Conservation (phyloP, 1,284 basidiomycete genomes). For the Leccinum discolor region DNA sequence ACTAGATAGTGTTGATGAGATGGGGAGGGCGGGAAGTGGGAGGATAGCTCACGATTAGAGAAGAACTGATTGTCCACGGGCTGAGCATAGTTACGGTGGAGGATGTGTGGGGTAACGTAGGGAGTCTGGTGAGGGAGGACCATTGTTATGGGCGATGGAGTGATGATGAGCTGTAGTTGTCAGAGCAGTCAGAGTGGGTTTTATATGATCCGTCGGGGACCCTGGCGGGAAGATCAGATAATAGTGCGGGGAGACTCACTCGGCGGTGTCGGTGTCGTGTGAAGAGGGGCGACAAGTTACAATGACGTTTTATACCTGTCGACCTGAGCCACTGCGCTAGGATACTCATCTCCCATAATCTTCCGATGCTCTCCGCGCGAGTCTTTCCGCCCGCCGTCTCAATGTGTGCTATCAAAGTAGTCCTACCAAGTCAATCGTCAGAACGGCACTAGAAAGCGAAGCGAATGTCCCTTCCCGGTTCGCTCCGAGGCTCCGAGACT, state of each 20-base stretch:
- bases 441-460: neutral
- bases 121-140: slow-evolving; percentile 67
- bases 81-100: slow-evolving; percentile 81
- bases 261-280: slow-evolving; percentile 4
- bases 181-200: slow-evolving; percentile 8
- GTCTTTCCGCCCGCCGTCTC: slow-evolving; percentile 22
- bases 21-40: neutral
- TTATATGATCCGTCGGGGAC: slow-evolving; percentile 30
- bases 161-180: slow-evolving; percentile 7
- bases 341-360: slow-evolving; percentile 39
- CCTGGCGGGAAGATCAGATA: slow-evolving; percentile 9
- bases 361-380: slow-evolving; percentile 29
- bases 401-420: neutral
- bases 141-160: slow-evolving; percentile 39
- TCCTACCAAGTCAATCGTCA: neutral
- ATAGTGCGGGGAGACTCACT: slow-evolving; percentile 20
- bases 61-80: slow-evolving; percentile 62
- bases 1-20: slow-evolving; percentile 45
- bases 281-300: slow-evolving; percentile 4
- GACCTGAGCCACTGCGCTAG: slow-evolving; percentile 27
- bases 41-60: slow-evolving; percentile 50
- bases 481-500: slow-evolving; percentile 15
- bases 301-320: slow-evolving; percentile 30
- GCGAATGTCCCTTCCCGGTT: slow-evolving; percentile 18
- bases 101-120: slow-evolving; percentile 83